These are phyloP conservation scores for Entomortierella chlamydospora DNA, from an alignment of 192 early-diverging fungal species.

Conservation along the genomic window DNA sequence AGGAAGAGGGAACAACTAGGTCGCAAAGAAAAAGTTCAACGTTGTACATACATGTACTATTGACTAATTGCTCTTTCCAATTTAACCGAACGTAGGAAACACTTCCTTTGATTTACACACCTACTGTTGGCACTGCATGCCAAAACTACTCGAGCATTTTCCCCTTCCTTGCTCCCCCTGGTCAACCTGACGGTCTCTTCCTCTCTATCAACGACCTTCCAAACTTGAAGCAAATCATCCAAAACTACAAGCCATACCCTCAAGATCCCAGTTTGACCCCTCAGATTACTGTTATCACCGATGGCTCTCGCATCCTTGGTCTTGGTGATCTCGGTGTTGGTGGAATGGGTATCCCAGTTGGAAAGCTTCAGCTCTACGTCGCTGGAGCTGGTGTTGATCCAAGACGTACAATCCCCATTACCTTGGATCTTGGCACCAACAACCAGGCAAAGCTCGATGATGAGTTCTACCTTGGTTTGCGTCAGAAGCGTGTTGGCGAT, in stretches of 20 bases:
- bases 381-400: conserved; percentile 90
- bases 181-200: conserved; percentile 86
- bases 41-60: too few species aligned
- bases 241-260: conserved; percentile 78
- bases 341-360: conserved; percentile 96
- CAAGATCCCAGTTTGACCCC: conserved; percentile 66
- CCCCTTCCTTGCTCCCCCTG: conserved; percentile 83
- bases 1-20: too few species aligned
- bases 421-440: conserved; percentile 93
- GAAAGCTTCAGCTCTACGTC: conserved; percentile 94
- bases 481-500: conserved; percentile 72
- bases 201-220: conserved; percentile 81
- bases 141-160: conserved; percentile 90
- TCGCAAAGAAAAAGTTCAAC: too few species aligned
- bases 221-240: conserved; percentile 80
- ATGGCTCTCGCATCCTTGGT: conserved; percentile 94
- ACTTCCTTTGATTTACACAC: conserved; percentile 85
- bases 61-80: background rate
- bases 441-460: conserved; percentile 84
- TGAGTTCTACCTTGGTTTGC: conserved; percentile 89
- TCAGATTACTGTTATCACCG: conserved; percentile 94
- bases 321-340: conserved; percentile 95
- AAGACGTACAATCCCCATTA: conserved; percentile 87
- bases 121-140: conserved; percentile 88
- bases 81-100: conserved; percentile 65